Evolutionary conservation across 805 yeast species (phyloP).

Genomic region (Schizosaccharomyces lindneri): DNA sequence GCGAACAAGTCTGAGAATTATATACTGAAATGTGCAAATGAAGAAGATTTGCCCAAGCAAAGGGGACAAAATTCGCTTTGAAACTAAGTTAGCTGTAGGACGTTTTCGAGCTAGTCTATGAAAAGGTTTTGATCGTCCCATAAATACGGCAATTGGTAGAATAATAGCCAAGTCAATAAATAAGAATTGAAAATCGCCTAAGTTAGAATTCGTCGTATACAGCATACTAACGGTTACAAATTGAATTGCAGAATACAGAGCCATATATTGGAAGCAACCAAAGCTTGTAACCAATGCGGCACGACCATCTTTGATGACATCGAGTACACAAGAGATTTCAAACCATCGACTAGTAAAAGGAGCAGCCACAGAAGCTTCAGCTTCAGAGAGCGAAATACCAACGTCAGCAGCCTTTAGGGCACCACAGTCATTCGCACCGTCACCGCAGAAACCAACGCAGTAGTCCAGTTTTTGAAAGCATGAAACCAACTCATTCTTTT

Average conservation of each 20-base stretch:
- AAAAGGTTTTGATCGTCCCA: conserved; percentile 91
- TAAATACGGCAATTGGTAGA: conserved; percentile 76
- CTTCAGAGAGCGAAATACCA: conserved; percentile 85
- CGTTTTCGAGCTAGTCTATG: conserved; percentile 35
- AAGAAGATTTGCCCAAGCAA: conserved; percentile 45
- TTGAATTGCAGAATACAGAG: conserved; percentile 87
- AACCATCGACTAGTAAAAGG: conserved; percentile 82
- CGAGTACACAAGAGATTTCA: conserved; percentile 78
- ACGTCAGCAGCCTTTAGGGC: conserved; percentile 95
- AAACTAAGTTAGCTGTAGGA: conserved; percentile 83
- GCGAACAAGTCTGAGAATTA: conserved; percentile 36
- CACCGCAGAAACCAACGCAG: conserved; percentile 94
- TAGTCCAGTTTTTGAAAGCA: conserved; percentile 65
- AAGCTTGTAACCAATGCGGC: conserved; percentile 86
- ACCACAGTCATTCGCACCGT: conserved; percentile 98
- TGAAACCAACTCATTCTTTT: conserved; percentile 83
- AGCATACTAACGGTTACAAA: conserved; percentile 66
- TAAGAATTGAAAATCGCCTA: conserved; percentile 89
- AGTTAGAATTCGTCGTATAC: conserved; percentile 68
- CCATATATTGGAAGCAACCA: conserved; percentile 94
- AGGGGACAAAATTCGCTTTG: conserved; percentile 68
- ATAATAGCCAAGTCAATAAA: conserved; percentile 81
- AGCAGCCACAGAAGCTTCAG: conserved; percentile 96
- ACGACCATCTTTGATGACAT: conserved; percentile 81
- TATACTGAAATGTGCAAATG: conserved; percentile 38